Evolutionary conservation across 2,329 filamentous ascomycete species (phyloP), one percentile per base, ranked within the genome.

Genomic region (Bipolaris oryzae): DNA sequence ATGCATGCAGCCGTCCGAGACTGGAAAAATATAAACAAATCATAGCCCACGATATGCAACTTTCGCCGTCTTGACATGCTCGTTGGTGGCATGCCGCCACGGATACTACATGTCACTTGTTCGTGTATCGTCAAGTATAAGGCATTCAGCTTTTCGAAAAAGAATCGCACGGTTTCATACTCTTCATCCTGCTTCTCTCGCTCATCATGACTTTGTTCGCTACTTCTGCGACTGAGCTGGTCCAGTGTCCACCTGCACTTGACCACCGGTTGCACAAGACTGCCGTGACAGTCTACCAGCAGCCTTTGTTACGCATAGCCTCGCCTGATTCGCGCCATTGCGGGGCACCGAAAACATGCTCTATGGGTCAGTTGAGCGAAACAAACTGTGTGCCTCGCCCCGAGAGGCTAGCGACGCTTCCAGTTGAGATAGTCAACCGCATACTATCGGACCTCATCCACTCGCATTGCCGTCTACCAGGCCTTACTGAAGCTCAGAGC

Each of bases 361-460:
- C 35, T 42, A 34, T 34, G 31, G 37, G 6, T 34, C 46, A 23
- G 4, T 23, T 50, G 18, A 39, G 31, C 31, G 38, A 28, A n/a
- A 39, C 34, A 21, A 13, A n/a, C 28, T n/a, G 25, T 43, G 25
- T 37, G 10, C 37, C 50, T 21, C 51, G 56, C 7, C 35, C 51
- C 23, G 68, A 55, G 61, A 58, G 49, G 15, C 25, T 74, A 21
- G 69, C 72, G 44, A 55, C 53, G 1, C 55, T 74, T 6, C 72
- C 72, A 25, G 51, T 64, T 41, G 72, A 74, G 50, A 61, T 74
- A 47, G 20, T 66, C 42, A 62, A 68, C 45, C 59, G 71, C 7
- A 72, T 74, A 33, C 55, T 74, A 25, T 66, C 67, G 10, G 64
- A 69, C 55, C 66, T 74, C 48, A 62, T 62, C 6, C 60, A 67